Evolutionary conservation across 2,329 filamentous ascomycete genomes (phyloP).

Genomic region (Aspergillus sp.): DNA sequence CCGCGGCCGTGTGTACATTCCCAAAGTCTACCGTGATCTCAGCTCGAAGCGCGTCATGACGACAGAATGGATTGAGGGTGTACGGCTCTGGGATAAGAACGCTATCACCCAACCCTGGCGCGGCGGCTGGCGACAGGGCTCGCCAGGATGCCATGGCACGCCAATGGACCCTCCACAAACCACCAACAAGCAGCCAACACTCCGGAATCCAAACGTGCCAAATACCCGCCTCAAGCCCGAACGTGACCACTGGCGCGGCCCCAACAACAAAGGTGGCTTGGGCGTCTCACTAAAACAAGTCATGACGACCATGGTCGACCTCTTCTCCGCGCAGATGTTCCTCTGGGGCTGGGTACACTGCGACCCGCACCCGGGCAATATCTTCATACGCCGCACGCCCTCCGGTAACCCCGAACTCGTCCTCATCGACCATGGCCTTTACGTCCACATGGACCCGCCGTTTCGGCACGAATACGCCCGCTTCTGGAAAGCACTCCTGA

Average conservation of each 20-base stretch:
- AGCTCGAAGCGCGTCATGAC: conserved; percentile 79
- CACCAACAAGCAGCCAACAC: conserved; percentile 35
- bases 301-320: conserved; percentile 92
- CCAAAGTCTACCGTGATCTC: conserved; percentile 72
- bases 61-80: conserved; percentile 95
- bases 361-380: conserved; percentile 94
- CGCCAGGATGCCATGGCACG: conserved; percentile 65
- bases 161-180: conserved; percentile 50
- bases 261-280: conserved; percentile 65
- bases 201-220: too few relatives aligned
- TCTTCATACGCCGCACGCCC: conserved; percentile 81
- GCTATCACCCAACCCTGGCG: conserved; percentile 69
- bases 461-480: conserved; percentile 79
- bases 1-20: conserved; percentile 76
- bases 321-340: conserved; percentile 98
- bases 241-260: conserved; percentile 68
- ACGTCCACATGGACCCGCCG: conserved; percentile 76
- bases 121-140: conserved; percentile 66
- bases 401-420: conserved; percentile 81
- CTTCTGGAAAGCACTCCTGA: conserved; percentile 92
- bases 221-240: conserved; percentile 62
- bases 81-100: conserved; percentile 85
- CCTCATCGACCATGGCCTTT: conserved; percentile 93
- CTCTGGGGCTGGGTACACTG: conserved; percentile 93
- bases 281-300: conserved; percentile 76